Conservation (phyloP, 139 green algal species). For the Yamagishiella unicocca region DNA sequence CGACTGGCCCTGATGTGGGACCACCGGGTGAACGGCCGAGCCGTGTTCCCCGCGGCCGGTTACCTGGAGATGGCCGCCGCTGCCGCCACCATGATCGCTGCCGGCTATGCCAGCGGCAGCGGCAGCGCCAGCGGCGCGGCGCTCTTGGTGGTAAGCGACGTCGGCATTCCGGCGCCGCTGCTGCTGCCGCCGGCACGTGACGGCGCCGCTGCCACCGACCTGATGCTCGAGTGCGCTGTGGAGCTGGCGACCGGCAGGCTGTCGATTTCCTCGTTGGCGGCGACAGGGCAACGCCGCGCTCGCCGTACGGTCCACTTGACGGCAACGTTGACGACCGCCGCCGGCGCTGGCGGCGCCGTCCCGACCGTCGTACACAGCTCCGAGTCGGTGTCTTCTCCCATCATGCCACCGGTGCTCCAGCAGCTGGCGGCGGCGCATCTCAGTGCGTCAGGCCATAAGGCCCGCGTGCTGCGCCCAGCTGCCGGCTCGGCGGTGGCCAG, state of each 20-base stretch:
- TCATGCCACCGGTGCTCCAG: background rate
- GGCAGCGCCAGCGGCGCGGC: background rate
- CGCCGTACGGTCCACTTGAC: slow-evolving; percentile 40
- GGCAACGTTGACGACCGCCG: background rate
- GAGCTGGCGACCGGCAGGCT: slow-evolving; percentile 18
- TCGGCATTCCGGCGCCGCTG: slow-evolving; percentile 44
- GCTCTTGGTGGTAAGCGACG: background rate
- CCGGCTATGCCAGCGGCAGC: background rate
- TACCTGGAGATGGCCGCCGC: slow-evolving; percentile 49
- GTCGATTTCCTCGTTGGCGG: background rate
- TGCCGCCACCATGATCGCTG: background rate
- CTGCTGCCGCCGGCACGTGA: background rate
- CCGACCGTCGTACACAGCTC: background rate
- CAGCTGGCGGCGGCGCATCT: background rate
- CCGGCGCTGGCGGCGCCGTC: background rate
- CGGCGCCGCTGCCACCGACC: background rate
- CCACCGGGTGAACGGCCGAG: slow-evolving; percentile 42
- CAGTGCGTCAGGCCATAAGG: background rate
- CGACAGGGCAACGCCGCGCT: background rate
- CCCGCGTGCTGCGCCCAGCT: background rate
- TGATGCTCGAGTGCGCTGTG: slow-evolving; percentile 5
- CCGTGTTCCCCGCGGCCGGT: slow-evolving; percentile 45
- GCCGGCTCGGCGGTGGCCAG: background rate
- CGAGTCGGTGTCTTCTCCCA: background rate
- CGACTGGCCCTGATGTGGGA: slow-evolving; percentile 49